phyloP scores from a whole-genome alignment of 352 stramenopile species.

The Aphanomyces cochlioides region DNA sequence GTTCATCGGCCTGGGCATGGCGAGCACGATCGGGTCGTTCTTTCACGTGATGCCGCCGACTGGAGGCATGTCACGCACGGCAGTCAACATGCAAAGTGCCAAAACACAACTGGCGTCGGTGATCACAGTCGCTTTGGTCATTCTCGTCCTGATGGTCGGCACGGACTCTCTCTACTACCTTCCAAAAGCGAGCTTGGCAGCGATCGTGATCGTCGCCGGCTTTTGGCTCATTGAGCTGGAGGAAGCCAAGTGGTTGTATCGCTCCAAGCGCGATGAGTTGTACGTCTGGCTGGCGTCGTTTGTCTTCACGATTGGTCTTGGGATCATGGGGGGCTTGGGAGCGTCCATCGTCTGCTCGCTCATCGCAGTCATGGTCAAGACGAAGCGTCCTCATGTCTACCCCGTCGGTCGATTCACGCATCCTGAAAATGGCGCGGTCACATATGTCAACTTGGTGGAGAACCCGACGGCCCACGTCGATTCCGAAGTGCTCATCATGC shows the following conservation, averaged over 20 bases:
- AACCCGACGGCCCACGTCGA: conserved; percentile 48
- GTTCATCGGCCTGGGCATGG: conserved; percentile 79
- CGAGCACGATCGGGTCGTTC: conserved; percentile 82
- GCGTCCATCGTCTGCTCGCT: conserved; percentile 58
- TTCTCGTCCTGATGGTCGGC: conserved; percentile 77
- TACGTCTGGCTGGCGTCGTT: conserved; percentile 59
- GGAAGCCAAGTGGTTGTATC: conserved; percentile 79
- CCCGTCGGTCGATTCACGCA: conserved; percentile 32
- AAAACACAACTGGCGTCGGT: conserved; percentile 79
- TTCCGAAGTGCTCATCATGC: conserved; percentile 48
- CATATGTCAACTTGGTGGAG: conserved; percentile 38
- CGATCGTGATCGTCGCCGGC: conserved; percentile 88
- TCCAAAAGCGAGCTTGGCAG: conserved; percentile 74
- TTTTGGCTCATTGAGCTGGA: conserved; percentile 82
- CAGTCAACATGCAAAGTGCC: conserved; percentile 87
- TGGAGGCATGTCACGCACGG: conserved; percentile 84
- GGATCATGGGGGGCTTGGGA: conserved; percentile 46
- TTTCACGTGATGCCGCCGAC: conserved; percentile 84
- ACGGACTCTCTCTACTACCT: conserved; percentile 80
- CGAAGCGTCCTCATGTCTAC: conserved; percentile 43
- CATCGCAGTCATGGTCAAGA: conserved; percentile 59
- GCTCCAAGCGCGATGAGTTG: conserved; percentile 58
- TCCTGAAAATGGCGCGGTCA: conserved; percentile 16
- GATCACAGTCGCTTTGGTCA: conserved; percentile 78
- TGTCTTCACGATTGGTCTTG: conserved; percentile 46